These are phyloP conservation scores for Coleophoma crateriformis DNA, from an alignment of 2,329 filamentous ascomycete genomes.

Conservation along the genomic window DNA sequence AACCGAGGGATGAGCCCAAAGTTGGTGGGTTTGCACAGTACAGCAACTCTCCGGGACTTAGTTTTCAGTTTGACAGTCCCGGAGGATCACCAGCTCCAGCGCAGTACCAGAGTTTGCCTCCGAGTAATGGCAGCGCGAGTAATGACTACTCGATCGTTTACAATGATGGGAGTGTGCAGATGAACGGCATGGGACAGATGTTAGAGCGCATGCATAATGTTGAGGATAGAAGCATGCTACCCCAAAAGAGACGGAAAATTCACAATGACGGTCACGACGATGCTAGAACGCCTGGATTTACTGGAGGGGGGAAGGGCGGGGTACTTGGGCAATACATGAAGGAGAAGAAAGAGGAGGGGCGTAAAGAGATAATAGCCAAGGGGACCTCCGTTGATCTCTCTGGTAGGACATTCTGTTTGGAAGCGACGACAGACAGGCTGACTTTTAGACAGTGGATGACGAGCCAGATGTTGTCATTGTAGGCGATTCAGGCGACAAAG, in stretches of 20 bases:
- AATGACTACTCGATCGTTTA: not conserved
- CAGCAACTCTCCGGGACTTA: conserved; percentile 9
- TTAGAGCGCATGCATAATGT: conserved; percentile 75
- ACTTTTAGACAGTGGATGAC: conserved; percentile 26
- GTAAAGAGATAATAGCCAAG: conserved; percentile 22
- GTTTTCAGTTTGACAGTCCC: conserved; percentile 26
- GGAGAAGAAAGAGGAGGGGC: conserved; percentile 46
- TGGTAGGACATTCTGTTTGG: conserved; percentile 6
- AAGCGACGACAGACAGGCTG: not conserved
- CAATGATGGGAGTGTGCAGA: not conserved
- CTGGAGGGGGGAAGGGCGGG: conserved; percentile 45
- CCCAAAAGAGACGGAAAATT: conserved; percentile 62
- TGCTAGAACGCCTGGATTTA: conserved; percentile 35
- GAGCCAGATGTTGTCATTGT: conserved; percentile 56
- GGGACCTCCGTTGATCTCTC: conserved; percentile 38
- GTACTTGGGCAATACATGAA: conserved; percentile 63
- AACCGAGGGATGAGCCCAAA: conserved; percentile 4
- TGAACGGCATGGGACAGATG: conserved; percentile 48
- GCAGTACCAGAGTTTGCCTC: conserved; percentile 2
- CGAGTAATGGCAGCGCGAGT: not conserved
- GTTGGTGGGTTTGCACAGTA: not conserved
- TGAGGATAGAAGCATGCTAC: conserved; percentile 55
- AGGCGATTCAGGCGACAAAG: conserved; percentile 56
- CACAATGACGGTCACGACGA: conserved; percentile 36
- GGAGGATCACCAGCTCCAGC: conserved; percentile 7